phyloP scores from a whole-genome alignment of 2,329 filamentous ascomycete genomes.

The Beauveria asiatica region DNA sequence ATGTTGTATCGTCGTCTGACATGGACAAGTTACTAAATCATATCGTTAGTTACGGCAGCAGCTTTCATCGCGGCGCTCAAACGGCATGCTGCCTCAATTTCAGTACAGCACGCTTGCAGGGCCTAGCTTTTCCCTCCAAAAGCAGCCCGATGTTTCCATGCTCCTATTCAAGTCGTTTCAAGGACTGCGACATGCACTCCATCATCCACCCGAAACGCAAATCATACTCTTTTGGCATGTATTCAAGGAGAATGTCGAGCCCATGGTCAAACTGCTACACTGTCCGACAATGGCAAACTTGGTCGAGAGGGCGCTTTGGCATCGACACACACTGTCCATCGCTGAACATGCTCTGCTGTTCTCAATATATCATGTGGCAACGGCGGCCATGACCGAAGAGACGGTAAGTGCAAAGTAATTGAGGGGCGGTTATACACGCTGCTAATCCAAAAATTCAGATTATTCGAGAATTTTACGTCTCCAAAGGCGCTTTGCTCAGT shows the following conservation, averaged over 20 bases:
- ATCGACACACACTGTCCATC: neutral
- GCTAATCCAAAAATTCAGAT: neutral
- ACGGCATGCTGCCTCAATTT: neutral
- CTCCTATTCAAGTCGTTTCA: conserved; percentile 6
- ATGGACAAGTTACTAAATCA: neutral
- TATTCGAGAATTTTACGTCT: neutral
- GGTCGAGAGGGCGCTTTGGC: neutral
- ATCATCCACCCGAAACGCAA: conserved; percentile 1
- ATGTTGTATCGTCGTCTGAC: neutral
- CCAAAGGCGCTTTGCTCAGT: neutral
- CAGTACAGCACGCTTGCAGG: neutral
- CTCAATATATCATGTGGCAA: neutral
- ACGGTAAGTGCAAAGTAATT: neutral
- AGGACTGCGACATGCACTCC: neutral
- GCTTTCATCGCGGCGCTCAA: neutral
- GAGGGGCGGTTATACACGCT: too few species aligned
- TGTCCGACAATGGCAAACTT: neutral
- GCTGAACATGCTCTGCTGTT: conserved; percentile 2
- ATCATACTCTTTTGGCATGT: conserved; percentile 2
- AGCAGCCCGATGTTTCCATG: neutral
- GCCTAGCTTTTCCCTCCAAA: neutral
- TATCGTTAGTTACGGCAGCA: neutral
- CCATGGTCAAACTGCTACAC: neutral
- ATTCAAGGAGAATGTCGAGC: conserved; percentile 5
- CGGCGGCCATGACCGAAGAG: neutral